Base-by-base conservation (phyloP, 768 basidiomycete species). In the Rhodotorula diobovata region DNA sequence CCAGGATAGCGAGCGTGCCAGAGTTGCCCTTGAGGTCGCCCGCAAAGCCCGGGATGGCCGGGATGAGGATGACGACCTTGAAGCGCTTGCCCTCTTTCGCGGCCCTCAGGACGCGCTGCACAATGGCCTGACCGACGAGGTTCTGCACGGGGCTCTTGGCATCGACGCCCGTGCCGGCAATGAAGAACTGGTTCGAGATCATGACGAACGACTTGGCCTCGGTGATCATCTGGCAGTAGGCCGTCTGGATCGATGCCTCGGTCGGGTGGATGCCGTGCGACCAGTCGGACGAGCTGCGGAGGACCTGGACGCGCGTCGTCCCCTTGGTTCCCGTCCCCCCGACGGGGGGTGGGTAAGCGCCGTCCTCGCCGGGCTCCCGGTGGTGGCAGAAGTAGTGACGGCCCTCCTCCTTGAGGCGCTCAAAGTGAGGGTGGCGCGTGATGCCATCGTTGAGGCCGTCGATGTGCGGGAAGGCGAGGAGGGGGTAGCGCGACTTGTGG, bases 161-260 rank as follows among this genome's bases (percentile, higher is more conserved):
- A 0, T 86, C 85, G 25, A 58, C 3, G 4, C 34, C 37, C 7
- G 68, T 67, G 32, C 34, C 23, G 3, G 71, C 67, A 66, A 79
- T 70, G 73, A 79, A 77, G 70, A 78, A 82, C 74, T 83, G 82
- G 70, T 83, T 83, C 71, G 82, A 93, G 72, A 99, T 95, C 80
- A 93, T 95, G 70, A 97, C 91, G 80, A 85, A 93, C 79, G 96
- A 90, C 71, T 87, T 87, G 0, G 93, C 86, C 77, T 95, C 89
- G 30, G 84, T 80, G 78, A 99, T 99, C 54, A 79, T 23, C 50
- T 81, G 79, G 37, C 80, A 79, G 71, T 81, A 82, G 20, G 95
- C 94, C 76, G 92, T 89, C 81, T 96, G 94, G 70, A 98, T 92
- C 80, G 90, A 93, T 68, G 87, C 86, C 80, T 97, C 95, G 8